Evolutionary conservation across 2,329 filamentous ascomycete species (phyloP).

Genomic region (Cadophora sp.): DNA sequence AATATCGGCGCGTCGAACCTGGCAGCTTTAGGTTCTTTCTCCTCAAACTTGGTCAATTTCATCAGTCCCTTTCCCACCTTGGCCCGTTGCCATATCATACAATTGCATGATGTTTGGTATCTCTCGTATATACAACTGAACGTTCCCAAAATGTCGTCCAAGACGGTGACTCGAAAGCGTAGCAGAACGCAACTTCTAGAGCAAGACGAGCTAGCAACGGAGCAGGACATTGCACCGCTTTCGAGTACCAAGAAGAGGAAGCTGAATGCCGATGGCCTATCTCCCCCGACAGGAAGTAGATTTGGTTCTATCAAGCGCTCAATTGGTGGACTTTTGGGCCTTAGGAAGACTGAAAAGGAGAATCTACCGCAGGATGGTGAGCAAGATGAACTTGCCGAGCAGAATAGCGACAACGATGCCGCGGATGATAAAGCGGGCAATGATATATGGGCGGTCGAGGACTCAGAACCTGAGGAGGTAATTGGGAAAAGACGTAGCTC

Average conservation of each 20-base stretch:
- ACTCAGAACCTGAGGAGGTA: slow-evolving; percentile 23
- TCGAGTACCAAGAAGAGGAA: slow-evolving; percentile 31
- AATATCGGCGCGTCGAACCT: too few relatives aligned
- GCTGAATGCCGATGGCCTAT: slow-evolving; percentile 23
- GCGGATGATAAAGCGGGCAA: slow-evolving; percentile 15
- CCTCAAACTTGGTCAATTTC: neutral
- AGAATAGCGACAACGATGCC: slow-evolving; percentile 15
- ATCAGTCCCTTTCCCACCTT: neutral
- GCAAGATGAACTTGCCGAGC: slow-evolving; percentile 14
- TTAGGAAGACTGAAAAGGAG: slow-evolving; percentile 25
- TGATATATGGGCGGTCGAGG: slow-evolving; percentile 25
- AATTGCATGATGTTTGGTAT: neutral
- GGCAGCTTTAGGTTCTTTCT: too few relatives aligned
- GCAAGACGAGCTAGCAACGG: slow-evolving; percentile 32
- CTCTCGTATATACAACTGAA: too few relatives aligned
- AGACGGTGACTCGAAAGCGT: slow-evolving; percentile 30
- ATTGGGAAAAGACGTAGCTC: slow-evolving; percentile 13
- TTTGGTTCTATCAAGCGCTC: slow-evolving; percentile 12
- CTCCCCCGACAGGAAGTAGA: slow-evolving; percentile 7
- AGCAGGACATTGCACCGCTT: slow-evolving; percentile 21
- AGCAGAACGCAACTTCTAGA: slow-evolving; percentile 30
- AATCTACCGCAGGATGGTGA: slow-evolving; percentile 18
- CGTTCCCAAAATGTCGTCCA: slow-evolving; percentile 19
- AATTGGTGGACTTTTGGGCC: slow-evolving; percentile 18
- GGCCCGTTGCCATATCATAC: neutral